Base-by-base conservation (phyloP, 495 filamentous ascomycete genomes). In the Amorphotheca resinae region DNA sequence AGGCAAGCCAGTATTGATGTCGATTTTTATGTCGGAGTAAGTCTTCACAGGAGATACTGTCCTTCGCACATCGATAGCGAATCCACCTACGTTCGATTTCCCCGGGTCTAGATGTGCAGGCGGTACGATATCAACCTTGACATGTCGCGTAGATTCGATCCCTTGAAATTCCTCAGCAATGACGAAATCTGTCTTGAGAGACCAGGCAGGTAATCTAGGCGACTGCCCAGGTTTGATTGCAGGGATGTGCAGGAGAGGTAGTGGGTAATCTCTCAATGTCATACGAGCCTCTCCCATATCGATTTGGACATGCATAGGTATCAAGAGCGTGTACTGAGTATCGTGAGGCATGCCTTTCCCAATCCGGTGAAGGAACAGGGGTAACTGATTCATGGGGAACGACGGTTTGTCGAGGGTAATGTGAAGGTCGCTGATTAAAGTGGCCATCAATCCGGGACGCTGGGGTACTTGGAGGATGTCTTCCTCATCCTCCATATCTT, bases 11-110 rank as follows among this genome's bases (percentile, higher is more conserved):
- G 89, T 95, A 56, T 95, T 89, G 55, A 99, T 93, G 41, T 93
- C 83, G 48, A 96, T 68, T 15, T 69, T 71, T 49, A 95, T 84
- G 49, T 96, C 83, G 0, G 93, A 95, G 57, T 89, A 99, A 1
- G 87, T 91, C 67, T 99, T 99, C 30, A 99, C 88, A 0, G 91
- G 85, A 18, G 86, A 82, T 4, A 95, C 82, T 1, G 93, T 95
- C 38, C 91, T 77, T 44, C 81, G 79, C n/a, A 99, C 83, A 56
- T 86, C 76, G 22, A 99, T 75, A 16, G 74, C 67, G 58, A 89
- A 93, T 22, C 80, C 72, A 33, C 78, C 74, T 22, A 65, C 63
- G 42, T 70, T 68, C 0, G 68, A 59, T 5, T 57, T 41, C 12
- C 54, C 59, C 7, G 62, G 52, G 22, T 60, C 61, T 33, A 57